A percentile compares a stretch with the other conserved stretches of the same genome.
These are phyloP conservation scores for Colletotrichum sp. DNA, from an alignment of 2,329 filamentous ascomycete genomes.

Conservation along the genomic window DNA sequence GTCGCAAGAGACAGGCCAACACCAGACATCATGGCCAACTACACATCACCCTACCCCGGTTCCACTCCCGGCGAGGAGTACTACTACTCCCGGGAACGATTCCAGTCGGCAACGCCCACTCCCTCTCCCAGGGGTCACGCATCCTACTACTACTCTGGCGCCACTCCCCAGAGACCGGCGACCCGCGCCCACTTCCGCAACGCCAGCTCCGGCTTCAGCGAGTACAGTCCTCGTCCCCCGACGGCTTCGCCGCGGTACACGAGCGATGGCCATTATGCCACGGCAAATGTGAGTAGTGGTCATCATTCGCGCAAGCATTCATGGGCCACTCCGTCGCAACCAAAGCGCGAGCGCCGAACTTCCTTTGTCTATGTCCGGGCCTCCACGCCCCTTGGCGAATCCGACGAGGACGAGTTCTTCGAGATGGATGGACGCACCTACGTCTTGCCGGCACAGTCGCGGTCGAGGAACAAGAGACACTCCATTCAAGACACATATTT, in stretches of 20 bases:
- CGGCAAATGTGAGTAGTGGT: conserved; percentile 68
- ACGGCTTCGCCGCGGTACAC: conserved; percentile 66
- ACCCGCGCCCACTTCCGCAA: conserved; percentile 57
- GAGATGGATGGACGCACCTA: conserved; percentile 59
- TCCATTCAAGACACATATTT: conserved; percentile 17
- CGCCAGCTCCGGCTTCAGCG: conserved; percentile 45
- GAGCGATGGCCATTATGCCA: conserved; percentile 67
- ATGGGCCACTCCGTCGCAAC: conserved; percentile 47
- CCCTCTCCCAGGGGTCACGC: conserved; percentile 61
- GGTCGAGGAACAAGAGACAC: conserved; percentile 32
- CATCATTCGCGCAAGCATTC: conserved; percentile 52
- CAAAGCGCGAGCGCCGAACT: conserved; percentile 59
- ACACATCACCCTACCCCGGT: conserved; percentile 48
- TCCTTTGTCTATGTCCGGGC: conserved; percentile 62
- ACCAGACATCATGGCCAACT: conserved; percentile 30
- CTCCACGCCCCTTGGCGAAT: conserved; percentile 65
- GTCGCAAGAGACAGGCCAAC: conserved; percentile 32
- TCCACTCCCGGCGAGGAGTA: conserved; percentile 56
- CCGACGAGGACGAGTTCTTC: conserved; percentile 68
- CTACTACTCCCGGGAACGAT: conserved; percentile 55
- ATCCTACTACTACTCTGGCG: conserved; percentile 49
- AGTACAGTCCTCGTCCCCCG: conserved; percentile 51
- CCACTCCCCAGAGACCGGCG: conserved; percentile 57
- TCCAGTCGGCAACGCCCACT: conserved; percentile 60
- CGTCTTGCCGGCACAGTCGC: conserved; percentile 55